A percentile compares a stretch with the other conserved stretches of the same genome.
Conservation (phyloP, 2,329 filamentous ascomycete genomes). For the Venturia asperata region DNA sequence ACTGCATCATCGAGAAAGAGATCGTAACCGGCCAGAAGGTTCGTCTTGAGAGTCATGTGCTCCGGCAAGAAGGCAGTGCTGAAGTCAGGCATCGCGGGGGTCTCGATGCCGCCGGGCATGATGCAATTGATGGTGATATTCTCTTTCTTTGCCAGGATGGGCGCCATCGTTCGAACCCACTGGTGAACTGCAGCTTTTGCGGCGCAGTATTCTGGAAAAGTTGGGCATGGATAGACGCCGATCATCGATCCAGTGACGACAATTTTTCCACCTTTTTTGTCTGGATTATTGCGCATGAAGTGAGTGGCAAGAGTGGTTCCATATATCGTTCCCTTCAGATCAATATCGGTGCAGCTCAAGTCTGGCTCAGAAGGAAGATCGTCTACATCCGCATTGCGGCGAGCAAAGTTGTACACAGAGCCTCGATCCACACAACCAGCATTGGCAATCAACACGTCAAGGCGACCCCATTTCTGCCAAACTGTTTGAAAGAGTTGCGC, state of each 20-base stretch:
- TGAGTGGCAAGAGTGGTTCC: slow-evolving; percentile 45
- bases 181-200: slow-evolving; percentile 41
- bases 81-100: slow-evolving; percentile 41
- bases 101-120: slow-evolving; percentile 43
- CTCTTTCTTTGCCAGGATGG: slow-evolving; percentile 33
- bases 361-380: slow-evolving; percentile 39
- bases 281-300: slow-evolving; percentile 47
- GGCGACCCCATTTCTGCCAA: slow-evolving; percentile 38
- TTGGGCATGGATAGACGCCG: slow-evolving; percentile 38
- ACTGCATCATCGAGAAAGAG: slow-evolving; percentile 42
- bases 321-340: slow-evolving; percentile 47
- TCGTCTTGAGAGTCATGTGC: slow-evolving; percentile 36
- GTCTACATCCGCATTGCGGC: neutral
- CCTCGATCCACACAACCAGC: slow-evolving; percentile 43
- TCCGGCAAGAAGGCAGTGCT: slow-evolving; percentile 36
- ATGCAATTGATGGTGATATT: slow-evolving; percentile 45
- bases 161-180: neutral
- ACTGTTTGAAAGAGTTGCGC: slow-evolving; percentile 38
- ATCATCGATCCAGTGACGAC: slow-evolving; percentile 40
- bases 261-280: slow-evolving; percentile 39
- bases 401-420: neutral
- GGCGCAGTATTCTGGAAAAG: slow-evolving; percentile 45
- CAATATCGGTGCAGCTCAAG: slow-evolving; percentile 41
- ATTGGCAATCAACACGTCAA: slow-evolving; percentile 46
- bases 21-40: slow-evolving; percentile 42